These are phyloP conservation scores for Cladosporium velox DNA, from an alignment of 2,329 filamentous ascomycete species.

Conservation along the genomic window DNA sequence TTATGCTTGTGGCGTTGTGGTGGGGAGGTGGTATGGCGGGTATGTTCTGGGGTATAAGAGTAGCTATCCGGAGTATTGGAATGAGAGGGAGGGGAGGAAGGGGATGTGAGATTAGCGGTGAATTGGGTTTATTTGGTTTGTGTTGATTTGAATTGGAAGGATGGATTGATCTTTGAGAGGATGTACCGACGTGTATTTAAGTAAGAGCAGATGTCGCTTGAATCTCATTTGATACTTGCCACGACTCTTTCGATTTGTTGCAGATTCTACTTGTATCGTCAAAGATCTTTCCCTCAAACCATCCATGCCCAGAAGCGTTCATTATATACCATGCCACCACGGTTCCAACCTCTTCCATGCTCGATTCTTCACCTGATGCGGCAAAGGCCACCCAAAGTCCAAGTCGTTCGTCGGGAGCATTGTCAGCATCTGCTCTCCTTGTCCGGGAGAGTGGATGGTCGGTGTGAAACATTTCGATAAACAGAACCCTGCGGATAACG, in stretches of 20 bases:
- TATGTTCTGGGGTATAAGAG: background rate
- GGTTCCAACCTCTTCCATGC: background rate
- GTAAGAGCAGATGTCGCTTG: background rate
- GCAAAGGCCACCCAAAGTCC: background rate
- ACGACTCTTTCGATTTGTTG: background rate
- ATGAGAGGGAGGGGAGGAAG: background rate
- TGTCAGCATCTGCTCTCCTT: background rate
- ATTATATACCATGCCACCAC: background rate
- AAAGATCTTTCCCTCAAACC: background rate
- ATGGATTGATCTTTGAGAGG: background rate
- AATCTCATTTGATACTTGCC: background rate
- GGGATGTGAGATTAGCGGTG: background rate
- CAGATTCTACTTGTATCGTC: background rate
- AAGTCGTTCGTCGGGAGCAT: background rate
- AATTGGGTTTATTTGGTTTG: background rate
- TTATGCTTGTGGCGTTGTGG: slow-evolving; percentile 32
- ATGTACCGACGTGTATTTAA: background rate
- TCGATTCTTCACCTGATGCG: background rate
- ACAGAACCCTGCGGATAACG: background rate
- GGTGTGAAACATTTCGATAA: background rate
- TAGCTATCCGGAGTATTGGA: background rate
- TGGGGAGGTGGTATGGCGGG: slow-evolving; percentile 28
- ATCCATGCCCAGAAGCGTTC: background rate
- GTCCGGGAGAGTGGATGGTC: background rate
- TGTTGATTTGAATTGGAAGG: background rate